Percentiles rank a stretch among this genome's conserved stretches.
Evolutionary conservation across 805 yeast genomes (phyloP).

Genomic region (Monosporozyma solicola): DNA sequence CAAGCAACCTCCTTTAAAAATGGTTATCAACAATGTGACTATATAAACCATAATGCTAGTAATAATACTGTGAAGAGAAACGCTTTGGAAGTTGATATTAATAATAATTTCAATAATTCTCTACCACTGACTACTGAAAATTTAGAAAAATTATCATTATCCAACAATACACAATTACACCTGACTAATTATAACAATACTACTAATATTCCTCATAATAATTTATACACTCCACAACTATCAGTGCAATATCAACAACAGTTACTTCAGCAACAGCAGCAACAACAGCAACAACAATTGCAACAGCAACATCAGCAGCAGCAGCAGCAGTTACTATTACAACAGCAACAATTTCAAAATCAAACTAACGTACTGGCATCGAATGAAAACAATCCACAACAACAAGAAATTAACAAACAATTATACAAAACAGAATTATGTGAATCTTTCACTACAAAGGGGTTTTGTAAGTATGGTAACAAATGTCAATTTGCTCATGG

Average conservation of each 20-base stretch:
- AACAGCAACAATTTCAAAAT: background rate
- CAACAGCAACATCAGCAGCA: background rate
- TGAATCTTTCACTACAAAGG: constrained; percentile 61
- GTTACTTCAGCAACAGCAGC: background rate
- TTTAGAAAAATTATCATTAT: constrained; percentile 16
- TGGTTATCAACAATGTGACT: background rate
- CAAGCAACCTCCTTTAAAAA: background rate
- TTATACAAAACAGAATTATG: constrained; percentile 89
- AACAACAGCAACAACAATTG: background rate
- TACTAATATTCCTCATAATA: background rate
- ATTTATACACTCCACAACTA: background rate
- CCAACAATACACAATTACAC: background rate
- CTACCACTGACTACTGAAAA: constrained; percentile 28
- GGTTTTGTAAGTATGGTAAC: constrained; percentile 75
- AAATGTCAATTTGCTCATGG: constrained; percentile 97
- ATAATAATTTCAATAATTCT: constrained; percentile 8
- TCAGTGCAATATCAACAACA: background rate
- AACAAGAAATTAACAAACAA: constrained; percentile 41
- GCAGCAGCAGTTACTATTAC: background rate
- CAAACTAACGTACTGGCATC: background rate
- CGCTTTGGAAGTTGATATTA: constrained; percentile 24
- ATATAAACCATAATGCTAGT: background rate
- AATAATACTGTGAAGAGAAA: background rate
- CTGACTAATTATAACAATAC: background rate
- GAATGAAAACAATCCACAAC: background rate